Evolutionary conservation across 495 filamentous ascomycete species (phyloP).

Genomic region (Neurospora discreta): DNA sequence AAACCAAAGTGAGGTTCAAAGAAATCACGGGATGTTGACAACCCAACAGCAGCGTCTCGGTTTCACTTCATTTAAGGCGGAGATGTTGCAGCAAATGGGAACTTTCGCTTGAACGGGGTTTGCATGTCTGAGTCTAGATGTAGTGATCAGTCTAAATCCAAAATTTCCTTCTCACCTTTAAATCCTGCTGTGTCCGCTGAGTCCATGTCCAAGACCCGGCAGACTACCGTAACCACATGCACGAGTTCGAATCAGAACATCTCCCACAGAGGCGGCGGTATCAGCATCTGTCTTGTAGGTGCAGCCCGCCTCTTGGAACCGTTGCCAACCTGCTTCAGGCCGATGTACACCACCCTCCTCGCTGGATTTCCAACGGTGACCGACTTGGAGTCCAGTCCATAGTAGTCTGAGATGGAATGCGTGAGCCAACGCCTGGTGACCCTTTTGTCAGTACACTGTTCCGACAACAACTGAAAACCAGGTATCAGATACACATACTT

Average conservation of each 20-base stretch:
- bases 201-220: not conserved
- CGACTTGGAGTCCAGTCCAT: slow-evolving; percentile 78
- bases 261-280: slow-evolving; percentile 24
- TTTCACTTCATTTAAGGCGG: not conserved
- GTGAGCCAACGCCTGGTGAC: slow-evolving; percentile 76
- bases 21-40: not conserved
- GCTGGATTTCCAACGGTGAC: slow-evolving; percentile 65
- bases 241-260: slow-evolving; percentile 13
- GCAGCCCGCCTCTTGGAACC: slow-evolving; percentile 2
- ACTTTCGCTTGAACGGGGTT: not conserved
- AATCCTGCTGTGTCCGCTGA: not conserved
- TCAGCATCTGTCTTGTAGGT: not conserved
- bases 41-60: not conserved
- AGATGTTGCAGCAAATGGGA: not conserved
- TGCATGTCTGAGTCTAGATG: not conserved
- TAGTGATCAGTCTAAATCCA: not conserved
- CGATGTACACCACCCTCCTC: slow-evolving; percentile 82
- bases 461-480: not conserved
- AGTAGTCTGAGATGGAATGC: slow-evolving; percentile 85
- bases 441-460: not conserved
- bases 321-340: slow-evolving; percentile 42
- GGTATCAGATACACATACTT: slow-evolving; percentile 43
- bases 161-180: not conserved
- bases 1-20: not conserved
- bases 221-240: not conserved